phyloP scores from a whole-genome alignment of 495 filamentous ascomycete species.

The Aspergillus asperescens region DNA sequence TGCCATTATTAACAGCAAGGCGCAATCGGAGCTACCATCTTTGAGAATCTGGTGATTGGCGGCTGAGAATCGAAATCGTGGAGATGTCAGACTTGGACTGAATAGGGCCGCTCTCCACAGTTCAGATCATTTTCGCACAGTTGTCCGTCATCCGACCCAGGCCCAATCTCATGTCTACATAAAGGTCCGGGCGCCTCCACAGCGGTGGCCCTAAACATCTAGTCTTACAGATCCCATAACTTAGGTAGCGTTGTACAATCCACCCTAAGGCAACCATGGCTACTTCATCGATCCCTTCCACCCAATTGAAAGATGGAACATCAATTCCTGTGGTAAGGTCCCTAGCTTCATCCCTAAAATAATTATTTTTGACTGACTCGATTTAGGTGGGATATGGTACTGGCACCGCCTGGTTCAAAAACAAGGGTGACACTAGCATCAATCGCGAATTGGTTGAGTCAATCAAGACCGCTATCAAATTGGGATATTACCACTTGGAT shows the following conservation, averaged over 20 bases:
- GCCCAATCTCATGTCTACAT: not conserved
- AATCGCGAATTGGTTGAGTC: constrained; percentile 47
- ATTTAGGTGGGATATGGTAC: constrained; percentile 63
- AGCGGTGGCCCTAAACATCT: too few relatives aligned
- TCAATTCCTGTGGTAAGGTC: constrained; percentile 67
- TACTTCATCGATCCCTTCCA: constrained; percentile 31
- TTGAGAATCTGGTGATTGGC: not conserved
- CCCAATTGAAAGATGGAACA: constrained; percentile 68
- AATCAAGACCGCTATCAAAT: constrained; percentile 61
- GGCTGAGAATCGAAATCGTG: not conserved
- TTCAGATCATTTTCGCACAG: not conserved
- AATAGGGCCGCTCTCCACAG: not conserved
- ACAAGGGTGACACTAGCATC: constrained; percentile 30
- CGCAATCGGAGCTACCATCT: not conserved
- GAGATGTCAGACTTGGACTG: too few relatives aligned
- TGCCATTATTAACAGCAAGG: not conserved
- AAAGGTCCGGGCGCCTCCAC: not conserved
- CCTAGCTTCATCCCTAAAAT: not conserved
- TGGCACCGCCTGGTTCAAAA: constrained; percentile 58
- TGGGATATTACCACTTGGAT: constrained; percentile 73
- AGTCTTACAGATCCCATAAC: too few relatives aligned
- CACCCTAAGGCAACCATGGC: not conserved
- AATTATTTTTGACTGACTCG: not conserved
- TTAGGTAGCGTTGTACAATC: too few relatives aligned
- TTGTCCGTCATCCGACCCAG: not conserved